Evolutionary conservation across 2,329 filamentous ascomycete genomes (phyloP).

Genomic region (Calonectria pauciramosa): DNA sequence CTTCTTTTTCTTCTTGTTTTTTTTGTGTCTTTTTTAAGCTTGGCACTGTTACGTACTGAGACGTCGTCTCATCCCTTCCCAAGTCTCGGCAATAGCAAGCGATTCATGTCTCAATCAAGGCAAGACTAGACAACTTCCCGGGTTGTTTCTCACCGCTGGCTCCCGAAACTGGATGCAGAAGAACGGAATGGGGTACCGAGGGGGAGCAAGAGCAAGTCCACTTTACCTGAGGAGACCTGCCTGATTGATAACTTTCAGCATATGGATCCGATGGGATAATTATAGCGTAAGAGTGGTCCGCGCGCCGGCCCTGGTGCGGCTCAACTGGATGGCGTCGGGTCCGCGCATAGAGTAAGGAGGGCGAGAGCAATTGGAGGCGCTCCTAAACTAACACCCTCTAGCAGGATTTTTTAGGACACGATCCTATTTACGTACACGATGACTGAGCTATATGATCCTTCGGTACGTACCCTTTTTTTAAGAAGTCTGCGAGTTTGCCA

Average conservation of each 20-base stretch:
- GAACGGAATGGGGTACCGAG: constrained; percentile 8
- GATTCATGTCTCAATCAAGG: not conserved
- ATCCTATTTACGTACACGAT: constrained; percentile 15
- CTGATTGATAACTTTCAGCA: constrained; percentile 39
- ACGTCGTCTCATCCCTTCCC: not conserved
- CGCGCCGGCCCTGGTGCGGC: constrained; percentile 43
- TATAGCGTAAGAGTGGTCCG: constrained; percentile 44
- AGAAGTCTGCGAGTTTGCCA: not conserved
- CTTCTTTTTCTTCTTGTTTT: not conserved
- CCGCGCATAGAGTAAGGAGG: constrained; percentile 4
- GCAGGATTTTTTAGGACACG: not conserved
- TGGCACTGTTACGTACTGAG: not conserved
- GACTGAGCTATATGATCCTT: constrained; percentile 4
- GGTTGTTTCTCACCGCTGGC: constrained; percentile 12
- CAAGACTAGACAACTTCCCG: constrained; percentile 3
- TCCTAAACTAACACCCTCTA: constrained; percentile 17
- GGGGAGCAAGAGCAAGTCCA: not conserved
- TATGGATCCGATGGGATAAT: constrained; percentile 45
- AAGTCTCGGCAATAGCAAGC: not conserved
- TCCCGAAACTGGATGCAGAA: not conserved
- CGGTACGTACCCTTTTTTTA: not conserved
- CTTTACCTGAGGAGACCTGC: constrained; percentile 32
- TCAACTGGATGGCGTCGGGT: constrained; percentile 30
- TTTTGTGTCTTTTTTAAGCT: not conserved
- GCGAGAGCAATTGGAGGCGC: not conserved